Base-by-base conservation (phyloP, 2,329 filamentous ascomycete genomes). In the Colletotrichum sp. region DNA sequence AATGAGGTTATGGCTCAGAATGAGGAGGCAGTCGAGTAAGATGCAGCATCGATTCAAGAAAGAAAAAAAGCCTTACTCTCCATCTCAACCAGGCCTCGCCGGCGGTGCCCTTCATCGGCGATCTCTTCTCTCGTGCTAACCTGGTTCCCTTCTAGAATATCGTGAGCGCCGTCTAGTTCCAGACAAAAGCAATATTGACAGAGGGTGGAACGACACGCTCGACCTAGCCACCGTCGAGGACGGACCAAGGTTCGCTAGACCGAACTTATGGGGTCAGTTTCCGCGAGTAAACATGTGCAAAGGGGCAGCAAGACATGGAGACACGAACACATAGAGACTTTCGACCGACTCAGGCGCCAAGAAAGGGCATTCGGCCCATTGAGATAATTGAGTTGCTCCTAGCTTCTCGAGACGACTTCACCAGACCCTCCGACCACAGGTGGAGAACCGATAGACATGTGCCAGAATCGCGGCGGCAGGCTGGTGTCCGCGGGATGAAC, bases 1-100 rank as follows among this genome's bases (percentile, higher is more conserved):
- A 82, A 85, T 58, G 86, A 85, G 67, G 82, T 83, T 18, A 79
- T 81, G 36, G 80, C 79, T 55, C 72, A 79, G 16, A 82, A 75
- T 43, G 77, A 78, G 69, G 68, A 67, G 69, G 74, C 71, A 24
- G 65, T 73, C 43, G 57, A 77, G 67, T 75, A 66, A 64, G 32
- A 65, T 16, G 61, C 34, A 60, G 38, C 58, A 21, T 30, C 36
- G 24, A n/a, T 30, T 58, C 64, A 66, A 74, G 43, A 70, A 66
- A 26, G 63, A 71, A 34, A 71, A 30, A 67, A 67, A 43, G 60
- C 36, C 64, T 68, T 43, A 36, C 58, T 64, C 43, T 28, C 21
- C 57, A 43, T 60, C n/a, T 24, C 69, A 43, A 13, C 26, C 24
- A 32, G 21, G n/a, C 26, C 24, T 57, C 30, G 38, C n/a, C 16